These are phyloP conservation scores for Coemansia sp. DNA, from an alignment of 192 early-diverging fungal genomes.

Conservation along the genomic window DNA sequence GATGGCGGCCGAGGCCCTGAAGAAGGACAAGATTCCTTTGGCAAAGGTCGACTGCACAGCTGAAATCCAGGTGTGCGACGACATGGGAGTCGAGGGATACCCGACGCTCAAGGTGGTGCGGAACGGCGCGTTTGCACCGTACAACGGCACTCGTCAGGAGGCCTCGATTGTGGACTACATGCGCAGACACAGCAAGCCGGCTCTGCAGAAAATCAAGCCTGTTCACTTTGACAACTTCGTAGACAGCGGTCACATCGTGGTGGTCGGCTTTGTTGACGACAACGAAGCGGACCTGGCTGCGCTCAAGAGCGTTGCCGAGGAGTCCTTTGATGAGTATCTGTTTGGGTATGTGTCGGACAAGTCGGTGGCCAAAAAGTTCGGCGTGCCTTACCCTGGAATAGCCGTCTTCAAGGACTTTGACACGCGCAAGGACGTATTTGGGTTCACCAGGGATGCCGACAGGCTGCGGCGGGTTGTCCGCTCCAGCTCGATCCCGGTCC, in stretches of 20 bases:
- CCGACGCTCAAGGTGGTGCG: constrained; percentile 89
- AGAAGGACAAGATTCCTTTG: constrained; percentile 66
- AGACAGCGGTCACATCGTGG: constrained; percentile 73
- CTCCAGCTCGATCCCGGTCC: constrained; percentile 71
- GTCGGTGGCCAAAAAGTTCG: constrained; percentile 52
- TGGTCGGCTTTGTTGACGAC: constrained; percentile 73
- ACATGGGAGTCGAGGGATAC: constrained; percentile 76
- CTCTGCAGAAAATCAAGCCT: constrained; percentile 64
- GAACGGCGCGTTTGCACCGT: constrained; percentile 62
- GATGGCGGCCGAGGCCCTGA: constrained; percentile 78
- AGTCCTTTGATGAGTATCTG: constrained; percentile 76
- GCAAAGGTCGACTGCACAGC: constrained; percentile 96
- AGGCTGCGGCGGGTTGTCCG: constrained; percentile 61
- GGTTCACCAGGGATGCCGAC: constrained; percentile 55
- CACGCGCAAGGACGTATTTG: constrained; percentile 65
- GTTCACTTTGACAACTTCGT: constrained; percentile 67
- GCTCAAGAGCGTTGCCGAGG: constrained; percentile 66
- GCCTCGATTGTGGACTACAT: constrained; percentile 85
- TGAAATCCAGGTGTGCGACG: constrained; percentile 75
- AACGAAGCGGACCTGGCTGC: constrained; percentile 59
- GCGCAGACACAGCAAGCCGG: constrained; percentile 82
- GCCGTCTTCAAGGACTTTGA: constrained; percentile 85
- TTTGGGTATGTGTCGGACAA: constrained; percentile 77
- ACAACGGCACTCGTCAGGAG: constrained; percentile 83
- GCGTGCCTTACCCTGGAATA: constrained; percentile 61